Conservation (phyloP, 2,329 filamentous ascomycete genomes). For the Sporothrix brasiliensis region DNA sequence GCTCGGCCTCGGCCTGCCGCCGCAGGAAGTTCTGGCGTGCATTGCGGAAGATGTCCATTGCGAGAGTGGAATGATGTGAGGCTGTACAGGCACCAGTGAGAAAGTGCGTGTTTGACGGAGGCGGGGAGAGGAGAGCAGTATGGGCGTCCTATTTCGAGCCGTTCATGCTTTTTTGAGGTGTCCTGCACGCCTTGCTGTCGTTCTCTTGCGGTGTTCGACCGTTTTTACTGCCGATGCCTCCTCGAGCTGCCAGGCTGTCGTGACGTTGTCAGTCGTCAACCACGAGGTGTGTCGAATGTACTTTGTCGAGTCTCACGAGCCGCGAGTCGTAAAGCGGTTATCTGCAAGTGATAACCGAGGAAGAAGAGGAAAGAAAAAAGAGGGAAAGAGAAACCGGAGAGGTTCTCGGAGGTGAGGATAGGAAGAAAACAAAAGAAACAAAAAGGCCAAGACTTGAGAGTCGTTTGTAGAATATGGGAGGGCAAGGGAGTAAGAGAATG, state of each 20-base stretch:
- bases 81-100: no score
- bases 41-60: constrained; percentile 36
- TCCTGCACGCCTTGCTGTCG: constrained; percentile 11
- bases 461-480: no score
- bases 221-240: neutral
- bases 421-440: constrained; percentile 22
- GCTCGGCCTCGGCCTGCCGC: constrained; percentile 33
- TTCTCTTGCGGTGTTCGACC: neutral
- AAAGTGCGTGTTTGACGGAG: no score
- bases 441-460: constrained; percentile 5
- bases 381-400: neutral
- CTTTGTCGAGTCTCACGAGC: neutral
- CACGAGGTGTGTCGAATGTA: neutral
- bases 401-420: neutral
- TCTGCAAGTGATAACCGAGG: neutral
- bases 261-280: neutral
- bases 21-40: constrained; percentile 35
- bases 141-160: neutral
- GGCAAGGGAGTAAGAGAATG: neutral
- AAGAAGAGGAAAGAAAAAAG: neutral
- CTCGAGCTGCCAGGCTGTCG: constrained; percentile 4
- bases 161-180: constrained; percentile 23
- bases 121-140: neutral
- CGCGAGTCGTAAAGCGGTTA: neutral
- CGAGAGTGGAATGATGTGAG: neutral